Conservation (phyloP, 1,139 yeast genomes). For the Blastobotrys buckinghamii region DNA sequence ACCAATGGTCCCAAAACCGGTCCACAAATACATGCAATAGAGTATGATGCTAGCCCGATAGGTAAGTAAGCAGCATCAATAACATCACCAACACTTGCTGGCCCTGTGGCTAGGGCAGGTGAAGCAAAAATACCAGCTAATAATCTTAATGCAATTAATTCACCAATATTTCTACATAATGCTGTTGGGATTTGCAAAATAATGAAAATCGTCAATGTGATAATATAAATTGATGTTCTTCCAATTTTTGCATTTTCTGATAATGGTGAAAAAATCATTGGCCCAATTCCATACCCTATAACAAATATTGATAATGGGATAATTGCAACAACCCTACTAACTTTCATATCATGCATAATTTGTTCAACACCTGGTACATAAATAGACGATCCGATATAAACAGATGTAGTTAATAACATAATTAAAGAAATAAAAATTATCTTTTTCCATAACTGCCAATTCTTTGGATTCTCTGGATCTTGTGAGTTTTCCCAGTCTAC, state of each 20-base stretch:
- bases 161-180: slow-evolving; percentile 43
- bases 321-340: slow-evolving; percentile 41
- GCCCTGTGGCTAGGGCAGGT: slow-evolving; percentile 81
- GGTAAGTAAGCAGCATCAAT: slow-evolving; percentile 43
- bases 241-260: slow-evolving; percentile 49
- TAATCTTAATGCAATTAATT: slow-evolving; percentile 57
- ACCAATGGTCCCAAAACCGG: slow-evolving; percentile 62
- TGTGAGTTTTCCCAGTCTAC: slow-evolving; percentile 42
- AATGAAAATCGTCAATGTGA: slow-evolving; percentile 49
- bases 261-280: slow-evolving; percentile 48
- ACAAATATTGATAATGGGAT: slow-evolving; percentile 51
- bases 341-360: slow-evolving; percentile 41
- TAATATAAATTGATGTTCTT: slow-evolving; percentile 18
- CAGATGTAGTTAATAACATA: slow-evolving; percentile 44
- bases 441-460: slow-evolving; percentile 45
- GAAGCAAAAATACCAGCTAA: slow-evolving; percentile 74
- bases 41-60: slow-evolving; percentile 46
- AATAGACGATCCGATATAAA: slow-evolving; percentile 57
- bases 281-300: slow-evolving; percentile 51
- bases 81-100: slow-evolving; percentile 73
- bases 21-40: slow-evolving; percentile 50
- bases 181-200: slow-evolving; percentile 45
- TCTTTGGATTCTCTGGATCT: slow-evolving; percentile 51
- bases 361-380: slow-evolving; percentile 52
- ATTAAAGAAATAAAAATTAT: slow-evolving; percentile 38